Evolutionary conservation across 2,329 filamentous ascomycete species (phyloP).

Genomic region (Aspergillus sp.): DNA sequence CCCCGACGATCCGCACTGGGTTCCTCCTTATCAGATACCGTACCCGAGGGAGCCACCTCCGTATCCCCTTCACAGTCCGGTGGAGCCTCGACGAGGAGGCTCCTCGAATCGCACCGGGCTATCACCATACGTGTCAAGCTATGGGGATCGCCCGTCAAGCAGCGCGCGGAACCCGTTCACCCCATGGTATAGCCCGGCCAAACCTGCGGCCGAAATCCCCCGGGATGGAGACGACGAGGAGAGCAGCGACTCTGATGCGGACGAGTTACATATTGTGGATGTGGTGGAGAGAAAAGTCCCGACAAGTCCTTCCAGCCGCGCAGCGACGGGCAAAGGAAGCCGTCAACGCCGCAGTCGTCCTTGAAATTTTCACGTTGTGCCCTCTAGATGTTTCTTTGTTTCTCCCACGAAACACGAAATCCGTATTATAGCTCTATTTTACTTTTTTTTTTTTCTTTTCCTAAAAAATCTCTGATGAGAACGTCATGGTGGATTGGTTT

Average conservation of each 20-base stretch:
- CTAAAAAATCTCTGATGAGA: neutral
- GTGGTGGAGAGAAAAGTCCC: constrained; percentile 28
- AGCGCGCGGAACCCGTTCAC: constrained; percentile 12
- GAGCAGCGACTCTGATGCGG: constrained; percentile 23
- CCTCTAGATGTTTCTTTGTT: neutral
- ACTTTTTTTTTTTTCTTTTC: neutral
- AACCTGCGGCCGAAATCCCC: constrained; percentile 18
- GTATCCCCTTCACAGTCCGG: constrained; percentile 30
- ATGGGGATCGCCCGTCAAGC: constrained; percentile 18
- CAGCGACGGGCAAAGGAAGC: constrained; percentile 18
- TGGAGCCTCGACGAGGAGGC: constrained; percentile 31
- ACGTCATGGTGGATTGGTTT: constrained; percentile 5
- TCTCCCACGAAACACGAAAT: neutral
- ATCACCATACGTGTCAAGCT: constrained; percentile 23
- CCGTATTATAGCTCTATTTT: neutral
- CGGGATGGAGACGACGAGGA: constrained; percentile 18
- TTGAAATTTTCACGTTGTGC: constrained; percentile 11
- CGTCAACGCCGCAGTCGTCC: constrained; percentile 26
- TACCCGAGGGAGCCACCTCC: constrained; percentile 31
- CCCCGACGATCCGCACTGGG: constrained; percentile 51
- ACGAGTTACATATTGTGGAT: constrained; percentile 33
- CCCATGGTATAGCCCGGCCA: constrained; percentile 16
- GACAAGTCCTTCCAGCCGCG: constrained; percentile 20
- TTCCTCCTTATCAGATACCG: constrained; percentile 35
- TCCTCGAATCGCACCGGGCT: constrained; percentile 20